Base-by-base conservation (phyloP, 2,329 filamentous ascomycete species). In the Stromatinia cepivora region DNA sequence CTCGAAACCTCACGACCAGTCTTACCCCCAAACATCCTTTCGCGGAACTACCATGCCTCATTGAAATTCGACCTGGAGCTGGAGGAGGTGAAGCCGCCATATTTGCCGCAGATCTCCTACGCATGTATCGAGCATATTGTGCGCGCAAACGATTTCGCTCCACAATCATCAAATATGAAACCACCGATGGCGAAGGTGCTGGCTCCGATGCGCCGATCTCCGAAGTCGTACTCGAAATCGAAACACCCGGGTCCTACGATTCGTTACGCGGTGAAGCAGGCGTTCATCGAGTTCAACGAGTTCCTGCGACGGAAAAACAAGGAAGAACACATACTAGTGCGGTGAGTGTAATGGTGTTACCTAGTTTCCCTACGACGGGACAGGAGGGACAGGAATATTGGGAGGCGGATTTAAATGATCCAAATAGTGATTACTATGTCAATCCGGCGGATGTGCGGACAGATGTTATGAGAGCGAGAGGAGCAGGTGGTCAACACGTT, bases 401-500 rank as follows among this genome's bases (percentile, higher is more conserved):
- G 52, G 84, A 86, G 42, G 80, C 84, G 59, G 88, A 93, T 78
- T 86, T 91, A 73, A 89, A 94, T 71, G 90, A 98, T 76, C 94
- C 94, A 0, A 90, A 89, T 69, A 97, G 92, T 79, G 92, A 97
- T 78, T 97, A 97, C 81, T 97, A 94, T 81, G 85, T 99, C 70
- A 88, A 96, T 77, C 88, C 92, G 8, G 85, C 88, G 71, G 94
- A 99, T 70, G 93, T 99, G 34, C 86, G 86, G 65, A 84, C 88
- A 28, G 95, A 99, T 78, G 92, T 93, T 71, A 97, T 98, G 94
- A 87, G 94, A 22, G 93, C 95, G 0, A 85, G 92, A 58, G 95
- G 95, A 70, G 94, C 95, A 0, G 95, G 95, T 45, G 95, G 95
- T 0, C 95, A 99, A 82, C 95, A 99, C 81, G 95, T 99, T 78